Conservation (phyloP, 148 eudicot species). For the Rhododendron kiyosumense region DNA sequence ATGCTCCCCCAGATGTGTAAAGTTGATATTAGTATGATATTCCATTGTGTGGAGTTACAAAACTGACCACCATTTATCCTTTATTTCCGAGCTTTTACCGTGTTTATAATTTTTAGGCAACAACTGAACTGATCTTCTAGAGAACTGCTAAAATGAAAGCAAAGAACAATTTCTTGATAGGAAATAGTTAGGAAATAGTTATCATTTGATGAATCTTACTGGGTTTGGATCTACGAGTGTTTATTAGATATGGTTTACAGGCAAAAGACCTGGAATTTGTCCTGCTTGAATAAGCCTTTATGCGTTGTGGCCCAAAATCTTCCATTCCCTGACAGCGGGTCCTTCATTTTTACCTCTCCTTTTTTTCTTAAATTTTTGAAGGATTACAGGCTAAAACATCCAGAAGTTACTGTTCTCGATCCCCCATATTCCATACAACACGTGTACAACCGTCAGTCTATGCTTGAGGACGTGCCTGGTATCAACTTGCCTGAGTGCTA, state of each 20-base stretch:
- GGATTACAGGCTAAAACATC: conserved; percentile 65
- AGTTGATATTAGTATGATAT: not conserved
- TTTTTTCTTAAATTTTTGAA: conserved; percentile 20
- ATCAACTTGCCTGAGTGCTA: conserved; percentile 44
- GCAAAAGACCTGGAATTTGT: not conserved
- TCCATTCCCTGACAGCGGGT: not conserved
- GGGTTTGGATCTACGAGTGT: not conserved
- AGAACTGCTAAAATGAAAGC: not conserved
- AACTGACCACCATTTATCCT: not conserved
- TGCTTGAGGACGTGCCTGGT: conserved; percentile 68
- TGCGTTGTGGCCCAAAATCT: not conserved
- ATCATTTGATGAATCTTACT: not conserved
- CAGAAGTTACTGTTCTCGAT: conserved; percentile 66
- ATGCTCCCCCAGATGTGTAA: not conserved
- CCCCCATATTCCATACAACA: conserved; percentile 66
- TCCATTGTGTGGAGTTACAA: not conserved
- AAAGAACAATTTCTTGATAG: not conserved
- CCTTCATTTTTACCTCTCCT: conserved; percentile 5
- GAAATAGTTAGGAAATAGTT: not conserved
- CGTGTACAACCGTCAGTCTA: conserved; percentile 57
- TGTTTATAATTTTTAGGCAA: not conserved
- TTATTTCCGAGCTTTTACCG: not conserved
- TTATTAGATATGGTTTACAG: not conserved
- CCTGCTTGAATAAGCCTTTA: not conserved
- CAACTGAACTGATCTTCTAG: not conserved